phyloP scores from a whole-genome alignment of 1,284 basidiomycete genomes.

The Cystobasidium slooffiae region DNA sequence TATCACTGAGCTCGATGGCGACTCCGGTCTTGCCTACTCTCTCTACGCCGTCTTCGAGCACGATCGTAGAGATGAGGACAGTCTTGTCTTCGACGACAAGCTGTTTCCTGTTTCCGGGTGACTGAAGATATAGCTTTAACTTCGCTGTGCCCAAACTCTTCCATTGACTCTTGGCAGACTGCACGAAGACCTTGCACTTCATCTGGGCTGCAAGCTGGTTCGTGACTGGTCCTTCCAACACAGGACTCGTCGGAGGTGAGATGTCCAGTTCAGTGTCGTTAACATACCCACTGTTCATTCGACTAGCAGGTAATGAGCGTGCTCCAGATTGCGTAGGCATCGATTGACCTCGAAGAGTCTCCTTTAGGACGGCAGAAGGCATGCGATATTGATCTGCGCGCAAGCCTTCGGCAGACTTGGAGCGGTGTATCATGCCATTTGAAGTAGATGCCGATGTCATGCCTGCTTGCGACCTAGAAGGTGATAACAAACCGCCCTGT shows the following conservation, averaged over 20 bases:
- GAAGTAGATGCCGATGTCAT: neutral
- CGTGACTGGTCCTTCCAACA: slow-evolving; percentile 59
- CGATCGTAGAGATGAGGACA: slow-evolving; percentile 88
- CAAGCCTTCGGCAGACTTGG: slow-evolving; percentile 49
- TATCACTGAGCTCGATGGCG: slow-evolving; percentile 91
- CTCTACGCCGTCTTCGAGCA: slow-evolving; percentile 94
- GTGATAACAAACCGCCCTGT: slow-evolving; percentile 36
- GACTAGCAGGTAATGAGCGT: slow-evolving; percentile 23
- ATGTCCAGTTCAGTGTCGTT: slow-evolving; percentile 43
- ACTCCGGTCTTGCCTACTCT: slow-evolving; percentile 96
- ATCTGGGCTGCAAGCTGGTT: slow-evolving; percentile 84
- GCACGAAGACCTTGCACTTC: slow-evolving; percentile 97
- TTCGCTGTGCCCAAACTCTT: slow-evolving; percentile 88
- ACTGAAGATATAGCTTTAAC: slow-evolving; percentile 78
- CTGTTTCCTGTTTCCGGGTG: slow-evolving; percentile 88
- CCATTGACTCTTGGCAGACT: slow-evolving; percentile 96
- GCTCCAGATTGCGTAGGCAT: slow-evolving; percentile 21
- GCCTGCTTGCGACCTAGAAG: slow-evolving; percentile 27
- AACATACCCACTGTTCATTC: slow-evolving; percentile 36
- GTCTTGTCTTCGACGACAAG: slow-evolving; percentile 91
- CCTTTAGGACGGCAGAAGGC: slow-evolving; percentile 47
- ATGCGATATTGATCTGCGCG: slow-evolving; percentile 48
- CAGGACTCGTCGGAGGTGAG: slow-evolving; percentile 48
- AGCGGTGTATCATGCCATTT: slow-evolving; percentile 45
- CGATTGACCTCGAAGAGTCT: slow-evolving; percentile 44